Percentiles rank a stretch among this genome's conserved stretches.
phyloP scores from a whole-genome alignment of 75 land plant genomes.

The Pseudotsuga menziesii region DNA sequence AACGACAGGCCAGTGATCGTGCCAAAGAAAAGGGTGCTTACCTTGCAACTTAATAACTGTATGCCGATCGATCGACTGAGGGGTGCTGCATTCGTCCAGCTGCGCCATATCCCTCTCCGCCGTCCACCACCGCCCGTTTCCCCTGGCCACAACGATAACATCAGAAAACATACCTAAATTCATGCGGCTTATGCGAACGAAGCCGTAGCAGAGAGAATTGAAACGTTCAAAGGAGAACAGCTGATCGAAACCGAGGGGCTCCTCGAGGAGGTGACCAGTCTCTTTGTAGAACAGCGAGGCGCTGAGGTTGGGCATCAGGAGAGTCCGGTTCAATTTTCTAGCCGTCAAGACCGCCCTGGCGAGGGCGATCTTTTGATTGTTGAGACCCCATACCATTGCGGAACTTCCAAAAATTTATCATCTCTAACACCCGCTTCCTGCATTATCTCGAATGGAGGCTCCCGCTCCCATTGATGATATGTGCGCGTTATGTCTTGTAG shows the following conservation, averaged over 20 bases:
- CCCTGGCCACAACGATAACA: conserved; percentile 49
- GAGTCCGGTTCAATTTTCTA: conserved; percentile 73
- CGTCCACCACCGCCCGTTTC: conserved; percentile 85
- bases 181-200: conserved; percentile 46
- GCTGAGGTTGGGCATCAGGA: conserved; percentile 79
- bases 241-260: conserved; percentile 64
- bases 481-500: neutral
- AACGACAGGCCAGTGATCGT: conserved; percentile 81
- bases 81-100: conserved; percentile 33
- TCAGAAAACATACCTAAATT: conserved; percentile 18
- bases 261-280: conserved; percentile 36
- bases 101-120: conserved; percentile 62
- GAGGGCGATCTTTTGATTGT: conserved; percentile 95
- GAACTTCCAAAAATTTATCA: conserved; percentile 69
- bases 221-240: conserved; percentile 65
- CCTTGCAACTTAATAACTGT: conserved; percentile 55
- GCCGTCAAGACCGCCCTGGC: conserved; percentile 87
- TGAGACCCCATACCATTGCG: conserved; percentile 92
- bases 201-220: conserved; percentile 61
- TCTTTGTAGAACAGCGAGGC: conserved; percentile 80
- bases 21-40: conserved; percentile 93
- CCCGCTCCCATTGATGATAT: neutral
- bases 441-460: neutral
- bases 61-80: conserved; percentile 24
- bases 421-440: conserved; percentile 11